Conservation (phyloP, 139 green algal genomes). For the Klebsormidium nitens region DNA sequence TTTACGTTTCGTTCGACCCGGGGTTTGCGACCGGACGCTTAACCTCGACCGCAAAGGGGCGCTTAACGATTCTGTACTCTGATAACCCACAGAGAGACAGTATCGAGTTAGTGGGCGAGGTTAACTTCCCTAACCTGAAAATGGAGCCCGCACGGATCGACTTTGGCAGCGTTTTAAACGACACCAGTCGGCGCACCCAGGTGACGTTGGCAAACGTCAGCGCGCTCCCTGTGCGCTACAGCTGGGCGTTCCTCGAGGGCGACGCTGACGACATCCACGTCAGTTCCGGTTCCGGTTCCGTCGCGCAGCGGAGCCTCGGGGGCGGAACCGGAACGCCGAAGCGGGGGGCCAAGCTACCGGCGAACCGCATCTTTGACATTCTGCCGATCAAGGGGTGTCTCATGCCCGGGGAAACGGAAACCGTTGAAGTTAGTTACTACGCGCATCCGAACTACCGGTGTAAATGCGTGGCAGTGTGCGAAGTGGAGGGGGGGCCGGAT, state of each 20-base stretch:
- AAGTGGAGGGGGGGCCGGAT: constrained; percentile 61
- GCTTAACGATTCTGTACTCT: constrained; percentile 47
- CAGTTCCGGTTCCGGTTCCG: not conserved
- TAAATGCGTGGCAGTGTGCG: constrained; percentile 50
- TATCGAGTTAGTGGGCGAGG: constrained; percentile 55
- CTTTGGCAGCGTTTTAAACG: constrained; percentile 66
- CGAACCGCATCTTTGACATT: constrained; percentile 66
- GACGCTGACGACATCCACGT: not conserved
- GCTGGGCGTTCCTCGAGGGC: constrained; percentile 54
- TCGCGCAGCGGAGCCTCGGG: not conserved
- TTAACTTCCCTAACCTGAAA: constrained; percentile 68
- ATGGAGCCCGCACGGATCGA: constrained; percentile 44
- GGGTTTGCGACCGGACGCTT: not conserved
- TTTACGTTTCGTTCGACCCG: constrained; percentile 60
- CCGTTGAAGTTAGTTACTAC: constrained; percentile 63
- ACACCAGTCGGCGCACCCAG: constrained; percentile 54
- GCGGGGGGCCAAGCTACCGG: not conserved
- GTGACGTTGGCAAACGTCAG: constrained; percentile 59
- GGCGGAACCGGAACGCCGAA: not conserved
- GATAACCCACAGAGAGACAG: constrained; percentile 65
- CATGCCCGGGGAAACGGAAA: constrained; percentile 50
- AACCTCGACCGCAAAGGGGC: not conserved
- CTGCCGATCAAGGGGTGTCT: constrained; percentile 62
- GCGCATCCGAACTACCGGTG: constrained; percentile 51
- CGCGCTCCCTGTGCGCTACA: constrained; percentile 47